Evolutionary conservation across 2,329 filamentous ascomycete genomes (phyloP).

Genomic region (Colletotrichum shisoi): DNA sequence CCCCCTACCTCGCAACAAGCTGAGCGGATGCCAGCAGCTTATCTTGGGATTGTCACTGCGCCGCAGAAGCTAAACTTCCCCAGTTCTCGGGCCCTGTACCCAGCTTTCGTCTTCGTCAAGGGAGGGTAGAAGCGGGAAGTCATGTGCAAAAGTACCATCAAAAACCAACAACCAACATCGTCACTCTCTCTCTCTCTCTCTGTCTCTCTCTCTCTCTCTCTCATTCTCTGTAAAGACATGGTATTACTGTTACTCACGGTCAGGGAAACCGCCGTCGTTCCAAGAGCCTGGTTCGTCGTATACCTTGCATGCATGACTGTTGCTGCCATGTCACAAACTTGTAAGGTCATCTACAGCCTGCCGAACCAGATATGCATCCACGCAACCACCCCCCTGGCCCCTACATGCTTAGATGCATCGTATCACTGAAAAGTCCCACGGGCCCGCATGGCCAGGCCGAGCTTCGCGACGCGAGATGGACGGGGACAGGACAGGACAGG

Average conservation of each 20-base stretch:
- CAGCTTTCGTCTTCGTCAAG: background rate
- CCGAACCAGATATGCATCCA: background rate
- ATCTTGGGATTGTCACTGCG: background rate
- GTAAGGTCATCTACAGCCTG: conserved; percentile 22
- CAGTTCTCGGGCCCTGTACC: conserved; percentile 18
- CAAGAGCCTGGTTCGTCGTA: conserved; percentile 22
- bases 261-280: conserved; percentile 14
- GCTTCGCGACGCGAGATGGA: conserved; percentile 3
- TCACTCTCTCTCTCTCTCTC: background rate
- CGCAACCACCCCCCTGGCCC: background rate
- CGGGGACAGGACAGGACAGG: background rate
- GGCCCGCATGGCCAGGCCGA: background rate
- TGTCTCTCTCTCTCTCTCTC: background rate
- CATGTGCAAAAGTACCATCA: background rate
- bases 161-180: background rate
- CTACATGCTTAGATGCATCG: conserved; percentile 8
- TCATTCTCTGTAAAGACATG: conserved; percentile 17
- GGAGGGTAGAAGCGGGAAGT: background rate
- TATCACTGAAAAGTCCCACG: background rate
- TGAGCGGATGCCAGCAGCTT: background rate
- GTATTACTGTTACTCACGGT: background rate
- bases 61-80: conserved; percentile 3
- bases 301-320: conserved; percentile 15
- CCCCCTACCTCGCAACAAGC: background rate
- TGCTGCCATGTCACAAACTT: conserved; percentile 30